Base-by-base conservation (phyloP, 1,284 basidiomycete genomes). In the Sparassis latifolia region DNA sequence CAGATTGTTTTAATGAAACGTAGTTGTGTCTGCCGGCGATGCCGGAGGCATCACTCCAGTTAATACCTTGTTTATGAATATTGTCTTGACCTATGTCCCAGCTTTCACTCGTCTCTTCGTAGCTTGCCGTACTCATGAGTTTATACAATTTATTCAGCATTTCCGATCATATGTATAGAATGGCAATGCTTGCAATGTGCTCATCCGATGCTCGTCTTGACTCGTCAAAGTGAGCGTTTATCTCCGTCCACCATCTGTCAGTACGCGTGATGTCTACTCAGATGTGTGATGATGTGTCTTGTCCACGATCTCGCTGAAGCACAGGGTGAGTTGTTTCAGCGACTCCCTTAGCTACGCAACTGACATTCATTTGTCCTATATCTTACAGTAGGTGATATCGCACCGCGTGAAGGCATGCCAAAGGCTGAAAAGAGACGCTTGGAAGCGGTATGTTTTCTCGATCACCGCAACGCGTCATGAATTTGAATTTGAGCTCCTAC, bases 231-330 rank as follows among this genome's bases (percentile, higher is more conserved):
- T 88, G 56, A 50, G 76, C 59, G 2, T 20, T 20, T 20, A 20
- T 20, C 20, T 20, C 20, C 20, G 20, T 20, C 20, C 20, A 20
- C 33, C 29, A 43, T 7, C 33, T 37, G 45, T 6, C 20, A 29
- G 12, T 3, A n/a, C 31, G 29, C 7, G 38, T 38, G 20, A 20
- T 40, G 9, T 20, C 46, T 31, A 49, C 35, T 4, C 55, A 96
- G 89, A 74, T 93, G 90, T 54, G 86, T 92, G 6, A 85, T 91
- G 84, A 80, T 97, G 78, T 85, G 85, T 10, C 63, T 97, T 20
- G 91, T 97, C 5, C 96, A 98, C 62, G 96, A 99, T 69, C 79
- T 99, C 9, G 96, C 96, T 9, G 96, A 98, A 69, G 96, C 96
- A 0, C 91, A 96, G 70, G 85, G 86, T 81, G 48, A 50, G 58